Base-by-base conservation (phyloP, 306 rosid genomes). In the Arachis hypogaea region DNA sequence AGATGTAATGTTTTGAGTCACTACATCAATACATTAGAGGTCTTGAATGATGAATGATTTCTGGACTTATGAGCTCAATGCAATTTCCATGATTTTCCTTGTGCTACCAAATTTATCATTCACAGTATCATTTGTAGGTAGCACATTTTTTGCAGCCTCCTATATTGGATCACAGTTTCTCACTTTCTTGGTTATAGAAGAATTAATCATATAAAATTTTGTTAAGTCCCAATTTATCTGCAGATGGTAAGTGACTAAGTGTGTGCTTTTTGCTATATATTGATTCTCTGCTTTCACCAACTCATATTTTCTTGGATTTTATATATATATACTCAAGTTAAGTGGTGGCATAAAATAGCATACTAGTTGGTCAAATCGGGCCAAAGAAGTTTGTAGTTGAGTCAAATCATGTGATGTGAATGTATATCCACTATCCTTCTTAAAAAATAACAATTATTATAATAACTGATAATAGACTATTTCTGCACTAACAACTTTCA, bases 341-440 rank as follows among this genome's bases (percentile, higher is more conserved):
- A 43, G 81, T 54, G 59, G 74, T 50, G 42, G 50, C 68, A 70
- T 56, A 67, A 72, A 59, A 68, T 60, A 73, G 63, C 77, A 63
- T 57, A 70, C 56, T 81, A 81, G 85, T 88, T 78, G 72, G 91
- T 84, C 86, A 84, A 77, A 46, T 57, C 76, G 65, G 85, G 86
- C 80, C 58, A 75, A 43, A 58, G 77, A 54, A 54, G 28, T 66
- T 40, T 50, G 71, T 54, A 83, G 61, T 75, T 50, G 60, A 81
- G 88, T 88, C 91, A 79, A 82, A 82, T 68, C 56, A 74, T 71
- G 60, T 70, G 22, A 18, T 60, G 40, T 64, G 76, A 54, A 58
- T 42, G 73, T 10, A 44, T 74, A 58, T 45, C 75, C 75, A 65
- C 78, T 78, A 58, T 29, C 60, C 11, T 28, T 38, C 3, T 12